phyloP scores from a whole-genome alignment of 2,329 filamentous ascomycete species.

The Lecanosticta acicola region DNA sequence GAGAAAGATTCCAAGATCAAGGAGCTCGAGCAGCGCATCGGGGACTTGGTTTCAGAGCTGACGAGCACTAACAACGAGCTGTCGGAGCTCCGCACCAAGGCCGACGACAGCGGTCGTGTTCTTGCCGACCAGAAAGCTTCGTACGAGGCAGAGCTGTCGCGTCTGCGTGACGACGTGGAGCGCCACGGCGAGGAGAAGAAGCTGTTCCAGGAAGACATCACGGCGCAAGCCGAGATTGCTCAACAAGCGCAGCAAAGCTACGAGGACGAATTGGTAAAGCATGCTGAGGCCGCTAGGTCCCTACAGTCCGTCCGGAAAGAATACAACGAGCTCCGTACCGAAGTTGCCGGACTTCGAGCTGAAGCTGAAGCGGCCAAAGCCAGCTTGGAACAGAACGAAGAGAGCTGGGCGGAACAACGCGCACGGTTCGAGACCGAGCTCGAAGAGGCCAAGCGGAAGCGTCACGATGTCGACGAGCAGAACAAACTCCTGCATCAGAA shows the following conservation, averaged over 20 bases:
- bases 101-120: conserved; percentile 65
- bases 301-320: conserved; percentile 74
- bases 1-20: conserved; percentile 75
- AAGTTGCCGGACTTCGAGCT: conserved; percentile 66
- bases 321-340: conserved; percentile 73
- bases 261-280: conserved; percentile 87
- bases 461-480: conserved; percentile 79
- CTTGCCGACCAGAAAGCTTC: conserved; percentile 77
- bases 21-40: conserved; percentile 75
- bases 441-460: conserved; percentile 66
- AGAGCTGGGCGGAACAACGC: conserved; percentile 79
- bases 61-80: conserved; percentile 76
- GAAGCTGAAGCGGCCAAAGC: conserved; percentile 83
- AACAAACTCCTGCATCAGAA: conserved; percentile 88
- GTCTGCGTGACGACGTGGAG: conserved; percentile 78
- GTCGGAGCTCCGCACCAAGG: conserved; percentile 70
- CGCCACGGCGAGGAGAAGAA: conserved; percentile 72
- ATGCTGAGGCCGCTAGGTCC: conserved; percentile 86
- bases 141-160: conserved; percentile 70
- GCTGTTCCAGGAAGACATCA: conserved; percentile 85
- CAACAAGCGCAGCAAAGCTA: conserved; percentile 92
- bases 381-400: conserved; percentile 70
- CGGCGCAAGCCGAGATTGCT: conserved; percentile 88
- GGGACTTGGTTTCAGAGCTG: conserved; percentile 78
- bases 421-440: conserved; percentile 80